Evolutionary conservation across 2,329 filamentous ascomycete genomes (phyloP).

Genomic region (Canariomyces notabilis): DNA sequence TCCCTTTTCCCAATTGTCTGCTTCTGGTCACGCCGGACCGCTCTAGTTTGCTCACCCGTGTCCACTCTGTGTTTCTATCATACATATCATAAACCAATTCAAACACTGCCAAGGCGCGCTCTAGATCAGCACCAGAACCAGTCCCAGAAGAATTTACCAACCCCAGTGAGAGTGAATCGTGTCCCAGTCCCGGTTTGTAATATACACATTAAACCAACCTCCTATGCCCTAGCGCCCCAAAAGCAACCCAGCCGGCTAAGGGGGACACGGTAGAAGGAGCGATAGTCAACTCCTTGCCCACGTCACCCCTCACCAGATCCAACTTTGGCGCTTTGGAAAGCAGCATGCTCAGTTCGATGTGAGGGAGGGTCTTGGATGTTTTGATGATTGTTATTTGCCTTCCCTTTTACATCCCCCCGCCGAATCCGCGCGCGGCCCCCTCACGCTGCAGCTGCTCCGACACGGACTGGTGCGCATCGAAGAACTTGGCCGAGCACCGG

Average conservation of each 20-base stretch:
- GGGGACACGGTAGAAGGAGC: too few relatives aligned
- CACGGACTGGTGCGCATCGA: constrained; percentile 97
- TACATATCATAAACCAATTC: constrained; percentile 2
- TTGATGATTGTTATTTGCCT: not conserved
- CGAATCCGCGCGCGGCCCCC: constrained; percentile 61
- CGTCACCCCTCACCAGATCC: too few relatives aligned
- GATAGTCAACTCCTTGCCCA: too few relatives aligned
- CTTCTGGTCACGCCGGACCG: constrained; percentile 6
- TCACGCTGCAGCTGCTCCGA: constrained; percentile 94
- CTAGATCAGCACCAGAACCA: not conserved
- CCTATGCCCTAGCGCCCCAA: too few relatives aligned
- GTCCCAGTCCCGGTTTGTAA: not conserved
- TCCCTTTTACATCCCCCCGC: constrained; percentile 28
- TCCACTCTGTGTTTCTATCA: constrained; percentile 1
- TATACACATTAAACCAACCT: too few relatives aligned
- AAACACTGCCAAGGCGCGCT: not conserved
- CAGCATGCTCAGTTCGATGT: not conserved
- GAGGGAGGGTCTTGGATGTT: not conserved
- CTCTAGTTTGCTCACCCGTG: constrained; percentile 3
- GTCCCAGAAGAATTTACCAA: not conserved
- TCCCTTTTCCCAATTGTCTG: not conserved
- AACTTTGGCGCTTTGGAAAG: too few relatives aligned
- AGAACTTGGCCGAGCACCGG: constrained; percentile 96
- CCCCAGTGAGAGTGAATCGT: not conserved
- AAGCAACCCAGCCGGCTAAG: too few relatives aligned